Evolutionary conservation across 2,329 filamentous ascomycete species (phyloP), one percentile per base, ranked within the genome.

Genomic region (Fusarium burgessii): DNA sequence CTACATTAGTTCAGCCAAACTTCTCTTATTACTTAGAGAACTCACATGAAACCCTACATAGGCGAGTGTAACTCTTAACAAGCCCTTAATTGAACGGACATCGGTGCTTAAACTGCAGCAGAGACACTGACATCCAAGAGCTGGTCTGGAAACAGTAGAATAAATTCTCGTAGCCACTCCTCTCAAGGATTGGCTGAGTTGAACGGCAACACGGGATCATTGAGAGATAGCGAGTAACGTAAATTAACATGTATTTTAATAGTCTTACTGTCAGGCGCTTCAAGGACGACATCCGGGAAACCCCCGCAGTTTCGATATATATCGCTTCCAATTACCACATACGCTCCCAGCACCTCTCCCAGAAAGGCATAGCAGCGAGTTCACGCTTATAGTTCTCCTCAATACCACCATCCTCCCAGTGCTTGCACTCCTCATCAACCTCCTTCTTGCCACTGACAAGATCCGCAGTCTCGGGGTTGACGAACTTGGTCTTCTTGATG

Each of bases 371-470:
- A 29, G 75, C 70, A 10, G 78, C 78, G 27, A 84, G 73, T 43
- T 77, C 76, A 20, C 74, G 70, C 69, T 75, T 74, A 74, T 83
- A 82, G 58, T 84, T 84, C 74, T 84, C 83, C 66, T 84, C 83
- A 35, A 86, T 80, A 7, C 82, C 82, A 10, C 82, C 82, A 69
- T 84, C 81, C 62, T 84, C 82, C 82, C 82, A 84, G 46, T 81
- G 76, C 20, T 78, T 73, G 69, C 82, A 83, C 77, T 84, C 82
- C 68, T 88, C 88, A 58, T 91, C 90, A 67, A 92, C 88, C 78
- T 92, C 91, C 10, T 87, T 87, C 63, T 92, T 82, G 62, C 91
- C 90, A 38, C 87, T 87, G 33, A 77, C 58, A 18, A 77, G 68
- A 20, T 77, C 74, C 27, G 74, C 74, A 6, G 62, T 74, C 43